Evolutionary conservation across 805 yeast species (phyloP), one percentile per base, ranked within the genome.

Genomic region (Hanseniaspora pseudoguilliermondii): DNA sequence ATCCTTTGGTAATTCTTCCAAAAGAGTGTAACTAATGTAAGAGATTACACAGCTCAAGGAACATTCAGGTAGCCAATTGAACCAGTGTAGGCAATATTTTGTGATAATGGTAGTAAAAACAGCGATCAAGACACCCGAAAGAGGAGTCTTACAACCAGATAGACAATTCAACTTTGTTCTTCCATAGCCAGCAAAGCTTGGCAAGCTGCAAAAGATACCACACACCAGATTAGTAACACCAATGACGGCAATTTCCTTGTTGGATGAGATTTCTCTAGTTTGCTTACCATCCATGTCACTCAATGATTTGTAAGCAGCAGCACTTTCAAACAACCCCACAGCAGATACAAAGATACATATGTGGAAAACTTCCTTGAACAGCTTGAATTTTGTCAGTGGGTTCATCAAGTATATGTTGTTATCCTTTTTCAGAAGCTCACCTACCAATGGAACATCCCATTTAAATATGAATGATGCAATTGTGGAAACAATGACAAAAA

Each of bases 1-100:
- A 57, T 74, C 76, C 54, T 65, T 66, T 1, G 79, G 79, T 20
- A 71, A 70, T 55, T 75, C 79, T 58, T 74, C 75, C 20, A 75
- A 66, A 10, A 72, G 68, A 0, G 73, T 69, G 18, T 72, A 63
- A 20, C 74, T 77, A 46, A 75, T 74, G 11, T 69, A 70, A 2
- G 75, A 73, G 10, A 75, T 70, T n/a, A 74, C 69, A 5, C 73
- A 75, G 59, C 75, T 73, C 18, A 75, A 60, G 59, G 73, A 68
- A 57, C 78, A 74, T 59, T 70, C 69, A 1, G 79, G 79, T 27
- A 75, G 69, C 50, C 60, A 73, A 57, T 71, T 69, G 55, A 75
- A 69, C 43, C 63, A 67, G 47, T 54, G 29, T 32, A 60, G 46
- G 27, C 58, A 70, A 64, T 15, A 70, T 60, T 27, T 62, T 23